A percentile compares a stretch with the other conserved stretches of the same genome.
Evolutionary conservation across 352 stramenopile genomes (phyloP).

Genomic region (Thraustotheca clavata): DNA sequence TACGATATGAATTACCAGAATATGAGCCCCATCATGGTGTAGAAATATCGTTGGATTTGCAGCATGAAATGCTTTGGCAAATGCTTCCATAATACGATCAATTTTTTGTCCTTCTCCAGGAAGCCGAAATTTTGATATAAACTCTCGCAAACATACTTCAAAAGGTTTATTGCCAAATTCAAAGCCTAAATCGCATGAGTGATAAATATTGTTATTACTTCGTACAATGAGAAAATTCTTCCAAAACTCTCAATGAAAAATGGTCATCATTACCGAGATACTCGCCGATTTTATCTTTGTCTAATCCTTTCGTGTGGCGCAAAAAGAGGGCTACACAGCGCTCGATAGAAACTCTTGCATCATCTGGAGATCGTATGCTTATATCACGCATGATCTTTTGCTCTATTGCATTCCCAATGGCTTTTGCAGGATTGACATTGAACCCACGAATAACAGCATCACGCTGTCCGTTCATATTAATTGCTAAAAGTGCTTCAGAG

Average conservation of each 20-base stretch:
- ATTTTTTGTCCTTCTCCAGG: constrained; percentile 98
- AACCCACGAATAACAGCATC: constrained; percentile 15
- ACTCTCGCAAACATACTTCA: constrained; percentile 87
- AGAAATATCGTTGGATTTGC: constrained; percentile 81
- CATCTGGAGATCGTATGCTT: not conserved
- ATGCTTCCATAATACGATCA: constrained; percentile 95
- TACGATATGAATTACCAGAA: constrained; percentile 51
- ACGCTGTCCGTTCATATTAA: constrained; percentile 2
- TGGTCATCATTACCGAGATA: constrained; percentile 94
- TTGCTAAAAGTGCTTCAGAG: not conserved
- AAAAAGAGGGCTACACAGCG: constrained; percentile 86
- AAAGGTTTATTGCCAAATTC: constrained; percentile 86
- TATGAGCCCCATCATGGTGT: constrained; percentile 96
- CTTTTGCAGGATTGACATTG: constrained; percentile 10
- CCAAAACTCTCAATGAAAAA: constrained; percentile 88
- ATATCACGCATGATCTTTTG: not conserved
- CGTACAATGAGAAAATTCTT: constrained; percentile 91
- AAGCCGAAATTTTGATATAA: constrained; percentile 92
- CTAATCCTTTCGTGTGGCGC: constrained; percentile 85
- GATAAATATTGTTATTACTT: constrained; percentile 85
- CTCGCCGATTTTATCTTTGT: constrained; percentile 93
- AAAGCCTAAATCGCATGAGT: constrained; percentile 85
- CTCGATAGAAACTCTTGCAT: constrained; percentile 31
- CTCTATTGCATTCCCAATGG: not conserved
- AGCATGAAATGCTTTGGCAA: constrained; percentile 85